phyloP scores from a whole-genome alignment of 176 grass and related monocot genomes.

The Carex myosuroides region DNA sequence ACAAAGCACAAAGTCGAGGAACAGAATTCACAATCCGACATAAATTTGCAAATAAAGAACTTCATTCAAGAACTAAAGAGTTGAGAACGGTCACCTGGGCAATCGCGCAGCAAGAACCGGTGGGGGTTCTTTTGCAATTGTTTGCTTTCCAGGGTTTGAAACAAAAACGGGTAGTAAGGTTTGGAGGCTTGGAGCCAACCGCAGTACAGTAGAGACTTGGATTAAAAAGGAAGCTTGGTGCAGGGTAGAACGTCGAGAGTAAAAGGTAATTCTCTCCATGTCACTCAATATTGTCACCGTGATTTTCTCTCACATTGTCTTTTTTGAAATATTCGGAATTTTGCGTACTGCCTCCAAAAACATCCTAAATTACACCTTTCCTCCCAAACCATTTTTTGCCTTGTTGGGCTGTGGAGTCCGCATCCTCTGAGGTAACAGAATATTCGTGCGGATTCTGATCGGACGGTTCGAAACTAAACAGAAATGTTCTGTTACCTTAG shows the following conservation, averaged over 20 bases:
- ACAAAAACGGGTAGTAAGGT: neutral
- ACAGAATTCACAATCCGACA: neutral
- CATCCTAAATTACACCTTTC: neutral
- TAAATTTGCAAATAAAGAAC: neutral
- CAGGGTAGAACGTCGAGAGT: neutral
- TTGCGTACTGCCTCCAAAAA: neutral
- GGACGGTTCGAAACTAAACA: no score
- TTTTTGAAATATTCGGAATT: neutral
- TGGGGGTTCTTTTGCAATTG: neutral
- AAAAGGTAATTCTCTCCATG: neutral
- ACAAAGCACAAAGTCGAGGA: neutral
- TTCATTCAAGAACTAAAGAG: conserved; percentile 4
- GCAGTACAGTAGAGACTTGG: neutral
- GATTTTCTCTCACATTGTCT: neutral
- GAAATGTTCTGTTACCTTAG: no score
- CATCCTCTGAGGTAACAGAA: neutral
- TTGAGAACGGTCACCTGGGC: neutral
- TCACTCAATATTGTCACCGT: neutral
- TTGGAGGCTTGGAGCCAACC: neutral
- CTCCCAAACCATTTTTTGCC: neutral
- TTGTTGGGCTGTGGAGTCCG: neutral
- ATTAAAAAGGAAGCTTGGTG: neutral
- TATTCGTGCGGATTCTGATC: no score
- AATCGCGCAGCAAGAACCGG: neutral
- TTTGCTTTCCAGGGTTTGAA: neutral